These are phyloP conservation scores for Citrus inodora DNA, from an alignment of 345 rosid species.

Conservation along the genomic window DNA sequence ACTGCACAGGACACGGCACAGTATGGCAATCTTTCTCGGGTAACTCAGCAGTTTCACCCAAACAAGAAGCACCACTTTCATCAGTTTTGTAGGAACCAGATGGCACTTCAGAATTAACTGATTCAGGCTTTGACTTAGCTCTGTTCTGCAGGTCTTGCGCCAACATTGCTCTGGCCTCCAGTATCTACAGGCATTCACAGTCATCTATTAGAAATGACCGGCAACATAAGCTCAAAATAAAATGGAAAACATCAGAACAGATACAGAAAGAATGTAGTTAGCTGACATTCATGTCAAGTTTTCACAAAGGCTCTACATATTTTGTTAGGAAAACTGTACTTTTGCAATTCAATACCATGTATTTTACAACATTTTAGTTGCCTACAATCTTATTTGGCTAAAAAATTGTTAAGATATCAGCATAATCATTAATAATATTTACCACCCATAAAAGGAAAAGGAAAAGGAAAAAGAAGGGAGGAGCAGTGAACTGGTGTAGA, in stretches of 20 bases:
- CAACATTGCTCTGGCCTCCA: slow-evolving; percentile 79
- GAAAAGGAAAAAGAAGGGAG: neutral
- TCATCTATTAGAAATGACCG: neutral
- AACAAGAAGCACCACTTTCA: slow-evolving; percentile 16
- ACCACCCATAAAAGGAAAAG: neutral
- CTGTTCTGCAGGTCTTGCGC: slow-evolving; percentile 47
- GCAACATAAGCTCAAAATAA: neutral
- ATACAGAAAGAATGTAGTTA: neutral
- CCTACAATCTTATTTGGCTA: neutral
- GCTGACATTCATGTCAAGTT: neutral
- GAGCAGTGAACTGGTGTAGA: neutral
- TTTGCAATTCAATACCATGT: neutral
- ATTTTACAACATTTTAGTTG: neutral
- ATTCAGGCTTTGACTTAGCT: slow-evolving; percentile 22
- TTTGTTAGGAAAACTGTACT: neutral
- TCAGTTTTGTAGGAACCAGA: slow-evolving; percentile 21
- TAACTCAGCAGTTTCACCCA: slow-evolving; percentile 26
- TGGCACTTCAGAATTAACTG: slow-evolving; percentile 20
- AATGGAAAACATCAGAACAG: neutral
- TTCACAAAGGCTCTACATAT: neutral
- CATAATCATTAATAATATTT: neutral
- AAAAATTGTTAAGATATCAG: neutral
- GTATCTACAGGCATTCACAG: slow-evolving; percentile 42
- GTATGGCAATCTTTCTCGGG: slow-evolving; percentile 30
- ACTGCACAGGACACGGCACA: slow-evolving; percentile 37